A percentile compares a stretch with the other conserved stretches of the same genome.
These are phyloP conservation scores for Elongisporangium undulatum DNA, from an alignment of 352 stramenopile genomes.

Conservation along the genomic window DNA sequence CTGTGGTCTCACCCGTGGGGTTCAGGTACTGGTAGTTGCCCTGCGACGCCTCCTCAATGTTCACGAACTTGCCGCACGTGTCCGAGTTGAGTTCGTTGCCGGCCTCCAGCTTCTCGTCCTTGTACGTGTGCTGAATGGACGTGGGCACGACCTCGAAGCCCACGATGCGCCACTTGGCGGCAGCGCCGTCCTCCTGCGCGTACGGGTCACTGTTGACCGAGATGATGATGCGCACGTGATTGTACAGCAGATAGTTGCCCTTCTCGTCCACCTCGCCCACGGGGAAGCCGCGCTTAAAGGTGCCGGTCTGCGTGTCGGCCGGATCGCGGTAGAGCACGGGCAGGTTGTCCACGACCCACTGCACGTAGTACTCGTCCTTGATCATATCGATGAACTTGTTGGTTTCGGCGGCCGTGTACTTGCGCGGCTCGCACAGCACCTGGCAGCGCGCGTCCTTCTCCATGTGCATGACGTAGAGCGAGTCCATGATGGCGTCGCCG, in stretches of 20 bases:
- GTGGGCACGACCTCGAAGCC: constrained; percentile 96
- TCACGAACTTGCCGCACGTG: constrained; percentile 88
- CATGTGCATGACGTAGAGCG: constrained; percentile 88
- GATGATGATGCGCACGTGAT: constrained; percentile 96
- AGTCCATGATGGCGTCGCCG: constrained; percentile 90
- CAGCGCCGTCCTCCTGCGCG: constrained; percentile 37
- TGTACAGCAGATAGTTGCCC: constrained; percentile 96
- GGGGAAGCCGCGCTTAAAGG: constrained; percentile 90
- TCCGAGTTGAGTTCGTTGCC: constrained; percentile 78
- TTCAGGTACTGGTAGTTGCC: constrained; percentile 86
- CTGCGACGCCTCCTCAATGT: constrained; percentile 76
- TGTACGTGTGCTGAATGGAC: constrained; percentile 91
- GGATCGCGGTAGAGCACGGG: constrained; percentile 85
- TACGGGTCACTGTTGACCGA: constrained; percentile 89
- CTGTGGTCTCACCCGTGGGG: constrained; percentile 55
- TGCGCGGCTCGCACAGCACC: constrained; percentile 88
- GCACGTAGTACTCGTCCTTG: constrained; percentile 93
- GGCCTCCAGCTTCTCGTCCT: constrained; percentile 68
- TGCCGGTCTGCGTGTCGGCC: constrained; percentile 60
- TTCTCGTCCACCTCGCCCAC: constrained; percentile 90
- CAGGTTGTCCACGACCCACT: constrained; percentile 93
- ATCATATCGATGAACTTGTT: constrained; percentile 90
- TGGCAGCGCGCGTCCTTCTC: constrained; percentile 86
- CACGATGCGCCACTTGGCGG: constrained; percentile 87
- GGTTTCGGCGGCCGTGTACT: constrained; percentile 74